phyloP scores from a whole-genome alignment of 2,329 filamentous ascomycete genomes.

The Diaporthe velutina region DNA sequence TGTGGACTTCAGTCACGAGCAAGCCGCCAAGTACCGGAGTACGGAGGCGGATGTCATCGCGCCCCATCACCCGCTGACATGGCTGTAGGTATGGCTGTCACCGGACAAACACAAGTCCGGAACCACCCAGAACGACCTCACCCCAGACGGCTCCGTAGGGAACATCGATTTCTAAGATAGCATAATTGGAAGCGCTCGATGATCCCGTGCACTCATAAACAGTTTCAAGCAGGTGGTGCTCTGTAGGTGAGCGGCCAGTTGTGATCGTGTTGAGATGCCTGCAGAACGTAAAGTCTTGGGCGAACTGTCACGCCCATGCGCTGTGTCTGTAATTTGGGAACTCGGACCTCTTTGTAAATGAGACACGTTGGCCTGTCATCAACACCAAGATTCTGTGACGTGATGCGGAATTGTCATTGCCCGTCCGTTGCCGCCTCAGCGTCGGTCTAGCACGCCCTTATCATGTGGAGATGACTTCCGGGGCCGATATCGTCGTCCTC shows the following conservation, averaged over 20 bases:
- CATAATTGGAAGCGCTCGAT: background rate
- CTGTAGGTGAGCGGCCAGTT: background rate
- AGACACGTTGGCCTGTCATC: background rate
- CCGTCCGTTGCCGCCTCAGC: conserved; percentile 27
- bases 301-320: background rate
- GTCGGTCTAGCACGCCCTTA: conserved; percentile 4
- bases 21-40: background rate
- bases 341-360: background rate
- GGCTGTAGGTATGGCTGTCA: background rate
- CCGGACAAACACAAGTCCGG: conserved; percentile 7
- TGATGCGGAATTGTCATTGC: conserved; percentile 36
- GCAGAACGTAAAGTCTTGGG: no score
- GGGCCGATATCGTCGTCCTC: conserved; percentile 37
- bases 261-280: no score
- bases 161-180: no score
- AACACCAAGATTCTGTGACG: conserved; percentile 17
- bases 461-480: conserved; percentile 27
- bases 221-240: no score
- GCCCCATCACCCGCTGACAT: background rate
- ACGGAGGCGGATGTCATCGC: background rate
- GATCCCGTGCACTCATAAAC: background rate
- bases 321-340: background rate
- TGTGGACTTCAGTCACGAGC: background rate
- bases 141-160: background rate
- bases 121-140: background rate